A percentile compares a stretch with the other conserved stretches of the same genome.
phyloP scores from a whole-genome alignment of 257 asterid genomes.

The Nicotiana paniculata region DNA sequence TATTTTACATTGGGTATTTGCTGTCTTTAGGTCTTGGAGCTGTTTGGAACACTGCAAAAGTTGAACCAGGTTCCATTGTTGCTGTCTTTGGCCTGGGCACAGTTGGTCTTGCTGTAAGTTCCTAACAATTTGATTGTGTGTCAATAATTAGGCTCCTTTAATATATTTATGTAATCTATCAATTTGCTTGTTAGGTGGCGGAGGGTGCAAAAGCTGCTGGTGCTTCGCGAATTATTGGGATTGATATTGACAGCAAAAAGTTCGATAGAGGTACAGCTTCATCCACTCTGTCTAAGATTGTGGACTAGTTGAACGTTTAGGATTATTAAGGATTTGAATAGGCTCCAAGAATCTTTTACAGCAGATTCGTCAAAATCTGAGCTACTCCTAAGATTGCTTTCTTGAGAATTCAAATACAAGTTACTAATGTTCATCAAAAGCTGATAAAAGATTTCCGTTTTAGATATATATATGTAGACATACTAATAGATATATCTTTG shows the following conservation, averaged over 20 bases:
- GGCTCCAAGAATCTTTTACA: background rate
- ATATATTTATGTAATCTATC: background rate
- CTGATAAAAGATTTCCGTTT: background rate
- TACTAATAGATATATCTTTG: background rate
- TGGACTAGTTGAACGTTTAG: slow-evolving; percentile 2
- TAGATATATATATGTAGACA: background rate
- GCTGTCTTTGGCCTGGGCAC: slow-evolving; percentile 97
- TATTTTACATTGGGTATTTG: background rate
- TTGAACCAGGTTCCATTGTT: slow-evolving; percentile 89
- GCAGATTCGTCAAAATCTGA: background rate
- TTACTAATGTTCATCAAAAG: background rate
- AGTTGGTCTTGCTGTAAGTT: slow-evolving; percentile 94
- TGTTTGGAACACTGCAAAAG: slow-evolving; percentile 98
- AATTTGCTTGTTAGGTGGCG: slow-evolving; percentile 56
- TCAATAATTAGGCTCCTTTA: background rate
- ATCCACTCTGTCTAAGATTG: background rate
- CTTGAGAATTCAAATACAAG: background rate
- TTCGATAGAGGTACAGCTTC: slow-evolving; percentile 53
- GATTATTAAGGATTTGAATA: background rate
- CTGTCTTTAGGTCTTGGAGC: slow-evolving; percentile 86
- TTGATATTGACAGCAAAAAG: slow-evolving; percentile 84
- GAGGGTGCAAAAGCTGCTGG: slow-evolving; percentile 99
- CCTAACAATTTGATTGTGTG: slow-evolving; percentile 2
- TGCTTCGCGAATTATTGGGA: slow-evolving; percentile 91
- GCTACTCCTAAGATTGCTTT: background rate